Evolutionary conservation across 495 filamentous ascomycete species (phyloP), one percentile per base, ranked within the genome.

Genomic region (Copromyces sp.): DNA sequence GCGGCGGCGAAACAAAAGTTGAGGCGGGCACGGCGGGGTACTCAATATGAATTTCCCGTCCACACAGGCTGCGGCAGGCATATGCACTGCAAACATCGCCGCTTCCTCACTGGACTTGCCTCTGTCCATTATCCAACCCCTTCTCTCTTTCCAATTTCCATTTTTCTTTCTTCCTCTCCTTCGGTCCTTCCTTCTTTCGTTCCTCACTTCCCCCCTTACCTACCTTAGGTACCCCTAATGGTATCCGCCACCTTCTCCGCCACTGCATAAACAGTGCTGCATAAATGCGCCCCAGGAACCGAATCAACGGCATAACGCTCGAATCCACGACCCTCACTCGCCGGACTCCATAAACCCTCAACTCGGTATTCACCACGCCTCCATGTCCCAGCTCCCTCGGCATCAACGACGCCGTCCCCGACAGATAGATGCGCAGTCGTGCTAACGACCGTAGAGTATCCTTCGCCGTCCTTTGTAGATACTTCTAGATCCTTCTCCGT

Each of bases 201-300:
- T 11, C 8, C 39, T 1, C 8, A 2, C 39, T 40, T 40, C 8
- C 8, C 35, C 4, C 4, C 35, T 4, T 4, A 4, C 4, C 35
- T 4, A 4, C 4, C 4, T 37, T 4, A n/a, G n/a, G n/a, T n/a
- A 3, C 47, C 80, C 75, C 75, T 78, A 39, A 89, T 86, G 42
- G 87, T 24, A 78, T 87, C 84, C 24, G 85, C 83, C n/a, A 81
- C 87, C 75, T 82, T 86, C 79, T 89, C 87, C 7, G 85, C 87
- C 71, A 89, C 79, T 5, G 84, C 86, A 78, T 86, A 89, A 24
- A 88, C 80, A 20, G 82, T 82, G n/a, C 76, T 78, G 70, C 83
- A 76, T 45, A 84, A 78, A 77, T 87, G 81, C 9, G 80, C 82
- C 38, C 79, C 77, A 6, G 82, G 78, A 41, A 82, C 79, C 20